Conservation (phyloP, 805 yeast genomes). For the Tetrapisispora iriomotensis region DNA sequence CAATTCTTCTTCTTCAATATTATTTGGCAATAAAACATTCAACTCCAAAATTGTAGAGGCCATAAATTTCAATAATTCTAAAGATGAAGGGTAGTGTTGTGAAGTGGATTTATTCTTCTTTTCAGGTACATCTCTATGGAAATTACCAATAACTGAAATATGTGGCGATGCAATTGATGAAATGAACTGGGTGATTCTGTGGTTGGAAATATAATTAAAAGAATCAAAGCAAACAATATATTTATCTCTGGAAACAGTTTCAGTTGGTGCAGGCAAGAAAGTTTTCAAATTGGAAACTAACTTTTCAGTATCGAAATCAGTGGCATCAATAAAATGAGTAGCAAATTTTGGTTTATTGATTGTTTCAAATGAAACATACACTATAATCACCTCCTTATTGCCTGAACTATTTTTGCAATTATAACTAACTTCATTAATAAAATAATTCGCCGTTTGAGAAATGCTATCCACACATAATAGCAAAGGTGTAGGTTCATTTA, state of each 20-base stretch:
- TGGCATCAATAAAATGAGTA: conserved; percentile 40
- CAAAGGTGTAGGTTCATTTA: conserved; percentile 70
- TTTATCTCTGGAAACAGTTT: conserved; percentile 19
- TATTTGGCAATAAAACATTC: conserved; percentile 32
- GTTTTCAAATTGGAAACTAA: conserved; percentile 14
- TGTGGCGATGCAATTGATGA: conserved; percentile 40
- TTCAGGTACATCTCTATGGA: conserved; percentile 37
- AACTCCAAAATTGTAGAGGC: conserved; percentile 67
- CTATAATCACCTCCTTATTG: conserved; percentile 28
- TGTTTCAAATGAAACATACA: conserved; percentile 65
- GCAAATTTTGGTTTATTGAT: conserved; percentile 41
- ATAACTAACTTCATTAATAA: conserved; percentile 50
- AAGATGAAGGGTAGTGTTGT: conserved; percentile 38
- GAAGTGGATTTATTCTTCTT: conserved; percentile 4
- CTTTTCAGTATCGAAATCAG: conserved; percentile 12
- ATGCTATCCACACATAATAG: conserved; percentile 60
- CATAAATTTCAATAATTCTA: conserved; percentile 51
- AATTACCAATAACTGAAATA: conserved; percentile 37
- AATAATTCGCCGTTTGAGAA: conserved; percentile 50
- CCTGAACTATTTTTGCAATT: conserved; percentile 20
- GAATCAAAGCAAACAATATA: conserved; percentile 55
- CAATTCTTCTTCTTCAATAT: conserved; percentile 39
- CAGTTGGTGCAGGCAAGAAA: conserved; percentile 15
- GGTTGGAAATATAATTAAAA: conserved; percentile 45
- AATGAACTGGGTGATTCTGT: conserved; percentile 40